Base-by-base conservation (phyloP, 1,139 yeast genomes). In the Lodderomyces pseudojiufengensis region DNA sequence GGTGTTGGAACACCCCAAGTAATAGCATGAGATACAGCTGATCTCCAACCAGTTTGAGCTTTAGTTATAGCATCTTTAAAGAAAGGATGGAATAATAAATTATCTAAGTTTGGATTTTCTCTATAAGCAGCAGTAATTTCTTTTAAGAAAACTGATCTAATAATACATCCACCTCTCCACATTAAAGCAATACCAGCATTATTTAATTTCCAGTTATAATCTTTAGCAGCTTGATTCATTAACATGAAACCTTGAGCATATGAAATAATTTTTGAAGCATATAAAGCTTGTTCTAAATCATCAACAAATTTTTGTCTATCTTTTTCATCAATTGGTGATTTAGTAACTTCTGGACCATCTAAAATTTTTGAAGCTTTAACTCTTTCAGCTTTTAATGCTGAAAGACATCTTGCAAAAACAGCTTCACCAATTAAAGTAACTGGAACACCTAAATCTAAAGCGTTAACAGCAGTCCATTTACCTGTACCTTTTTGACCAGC, bases 121-220 rank as follows among this genome's bases (percentile, higher is more conserved):
- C 90, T 85, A 84, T 83, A 92, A 50, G 98, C 98, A 64, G 86
- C 65, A 54, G 98, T 92, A 70, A 92, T 92, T 69, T 92, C 97
- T 60, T 81, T 97, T 61, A 92, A 78, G 84, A 92, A 92, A 51
- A 90, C 97, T 40, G 98, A 92, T 78, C 97, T 86, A 71, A 92
- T 92, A 68, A 92, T 92, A 79, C 98, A 92, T 54, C 98, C 98
- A 75, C 98, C 98, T 80, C 98, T 84, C 98, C 98, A 92, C 98
- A 92, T 92, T 61, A 92, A 80, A 52, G 97, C 98, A 57, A 92
- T 92, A 47, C 95, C 92, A 51, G 97, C 96, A 80, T 86, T 85
- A 84, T 92, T 92, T 66, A 92, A 78, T 66, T 86, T 81, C 98
- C 98, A 92, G 59, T 82, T 82, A 78, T 87, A 92, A 67, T 87